Conservation (phyloP, 345 rosid genomes). For the Bruguiera sexangula region DNA sequence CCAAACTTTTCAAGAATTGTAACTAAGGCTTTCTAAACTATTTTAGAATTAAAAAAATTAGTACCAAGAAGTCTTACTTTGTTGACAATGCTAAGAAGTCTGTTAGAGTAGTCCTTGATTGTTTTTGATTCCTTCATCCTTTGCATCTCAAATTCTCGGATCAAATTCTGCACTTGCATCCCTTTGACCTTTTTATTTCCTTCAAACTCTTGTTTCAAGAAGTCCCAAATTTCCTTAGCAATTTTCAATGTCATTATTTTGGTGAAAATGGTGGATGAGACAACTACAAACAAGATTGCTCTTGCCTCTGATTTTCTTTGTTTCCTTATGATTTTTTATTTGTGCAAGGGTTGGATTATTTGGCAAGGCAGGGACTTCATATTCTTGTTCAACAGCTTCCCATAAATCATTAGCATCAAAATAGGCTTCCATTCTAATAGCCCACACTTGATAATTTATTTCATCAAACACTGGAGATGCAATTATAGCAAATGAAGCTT, state of each 20-base stretch:
- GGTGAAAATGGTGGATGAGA: neutral
- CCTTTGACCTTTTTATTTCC: neutral
- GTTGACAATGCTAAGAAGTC: neutral
- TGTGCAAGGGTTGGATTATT: neutral
- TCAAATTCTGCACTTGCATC: neutral
- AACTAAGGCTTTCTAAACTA: too few species aligned
- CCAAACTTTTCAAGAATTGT: neutral
- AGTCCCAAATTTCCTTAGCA: neutral
- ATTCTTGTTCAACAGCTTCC: neutral
- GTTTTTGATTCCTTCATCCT: neutral
- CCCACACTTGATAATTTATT: neutral
- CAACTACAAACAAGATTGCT: neutral
- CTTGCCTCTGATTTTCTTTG: neutral
- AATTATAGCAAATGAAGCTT: neutral
- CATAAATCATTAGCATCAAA: rapidly evolving
- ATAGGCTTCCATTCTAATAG: neutral
- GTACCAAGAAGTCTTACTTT: neutral
- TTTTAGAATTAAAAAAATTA: neutral
- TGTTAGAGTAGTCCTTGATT: neutral
- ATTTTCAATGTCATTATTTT: too few species aligned
- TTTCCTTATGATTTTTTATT: neutral
- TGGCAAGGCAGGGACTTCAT: neutral
- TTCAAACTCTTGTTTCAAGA: neutral
- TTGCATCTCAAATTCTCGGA: neutral
- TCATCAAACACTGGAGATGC: too few species aligned